phyloP scores from a whole-genome alignment of 2,329 filamentous ascomycete genomes.

The Paradendryphiella salina region DNA sequence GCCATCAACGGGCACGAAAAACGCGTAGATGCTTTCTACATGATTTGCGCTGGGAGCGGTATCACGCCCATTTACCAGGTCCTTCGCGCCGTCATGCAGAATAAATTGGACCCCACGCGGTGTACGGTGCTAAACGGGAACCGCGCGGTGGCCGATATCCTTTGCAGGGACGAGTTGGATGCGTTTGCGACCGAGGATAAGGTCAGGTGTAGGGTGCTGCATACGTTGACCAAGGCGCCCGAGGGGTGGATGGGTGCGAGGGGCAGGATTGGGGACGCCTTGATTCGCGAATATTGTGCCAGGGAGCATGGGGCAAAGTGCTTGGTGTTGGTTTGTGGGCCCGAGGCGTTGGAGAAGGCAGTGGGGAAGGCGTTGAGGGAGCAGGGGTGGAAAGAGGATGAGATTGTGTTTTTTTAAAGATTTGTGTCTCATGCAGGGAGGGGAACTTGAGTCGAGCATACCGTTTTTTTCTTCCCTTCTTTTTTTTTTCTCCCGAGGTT shows the following conservation, averaged over 20 bases:
- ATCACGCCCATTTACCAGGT: slow-evolving; percentile 93
- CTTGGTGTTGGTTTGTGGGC: slow-evolving; percentile 79
- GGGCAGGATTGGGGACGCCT: slow-evolving; percentile 66
- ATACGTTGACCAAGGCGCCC: slow-evolving; percentile 68
- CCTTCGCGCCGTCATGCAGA: slow-evolving; percentile 70
- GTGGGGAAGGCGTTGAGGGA: slow-evolving; percentile 60
- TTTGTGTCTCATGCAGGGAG: too few relatives aligned
- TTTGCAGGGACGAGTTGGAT: slow-evolving; percentile 75
- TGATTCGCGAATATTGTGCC: slow-evolving; percentile 63
- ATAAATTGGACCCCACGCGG: slow-evolving; percentile 63
- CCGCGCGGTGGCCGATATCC: slow-evolving; percentile 75
- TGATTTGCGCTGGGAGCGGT: slow-evolving; percentile 88
- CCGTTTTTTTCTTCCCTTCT: not conserved
- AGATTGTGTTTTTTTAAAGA: slow-evolving; percentile 74
- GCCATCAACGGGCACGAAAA: slow-evolving; percentile 61
- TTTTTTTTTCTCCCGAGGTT: too few relatives aligned
- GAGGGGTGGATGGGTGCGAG: slow-evolving; percentile 68
- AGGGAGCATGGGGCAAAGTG: slow-evolving; percentile 52
- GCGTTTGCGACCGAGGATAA: slow-evolving; percentile 57
- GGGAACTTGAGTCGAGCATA: too few relatives aligned
- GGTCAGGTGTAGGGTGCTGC: slow-evolving; percentile 64
- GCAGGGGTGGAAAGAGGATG: slow-evolving; percentile 71
- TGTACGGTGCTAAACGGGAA: slow-evolving; percentile 83
- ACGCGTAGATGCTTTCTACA: slow-evolving; percentile 69
- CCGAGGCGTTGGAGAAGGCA: slow-evolving; percentile 71